These are phyloP conservation scores for Penicillium pancosmium DNA, from an alignment of 495 filamentous ascomycete genomes.

Conservation along the genomic window DNA sequence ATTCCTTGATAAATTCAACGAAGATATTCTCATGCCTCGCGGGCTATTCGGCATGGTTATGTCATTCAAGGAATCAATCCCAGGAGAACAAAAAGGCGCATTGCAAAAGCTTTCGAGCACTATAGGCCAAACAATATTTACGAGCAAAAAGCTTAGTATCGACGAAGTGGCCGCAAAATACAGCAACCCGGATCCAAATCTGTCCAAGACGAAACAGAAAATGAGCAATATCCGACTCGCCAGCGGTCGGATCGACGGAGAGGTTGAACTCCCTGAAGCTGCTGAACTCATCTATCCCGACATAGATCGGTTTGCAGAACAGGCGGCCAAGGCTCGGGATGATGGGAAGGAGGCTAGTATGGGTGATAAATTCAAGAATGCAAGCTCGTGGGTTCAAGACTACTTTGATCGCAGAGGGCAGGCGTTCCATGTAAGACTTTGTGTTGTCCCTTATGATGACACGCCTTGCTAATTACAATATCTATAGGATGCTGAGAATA, in stretches of 20 bases:
- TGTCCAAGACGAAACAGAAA: constrained; percentile 7
- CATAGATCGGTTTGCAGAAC: constrained; percentile 12
- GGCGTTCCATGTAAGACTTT: constrained; percentile 10
- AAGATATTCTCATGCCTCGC: constrained; percentile 56
- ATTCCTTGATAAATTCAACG: constrained; percentile 48
- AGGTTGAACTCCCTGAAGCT: constrained; percentile 16
- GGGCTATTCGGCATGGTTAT: constrained; percentile 59
- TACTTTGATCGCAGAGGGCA: constrained; percentile 16
- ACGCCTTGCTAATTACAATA: not conserved
- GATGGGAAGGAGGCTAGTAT: constrained; percentile 8
- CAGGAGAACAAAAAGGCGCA: constrained; percentile 9
- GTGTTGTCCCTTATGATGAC: too few relatives aligned
- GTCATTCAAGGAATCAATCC: constrained; percentile 26
- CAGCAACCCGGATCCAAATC: constrained; percentile 13
- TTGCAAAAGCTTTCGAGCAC: constrained; percentile 5
- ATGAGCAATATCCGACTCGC: constrained; percentile 12
- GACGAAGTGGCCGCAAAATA: constrained; percentile 10
- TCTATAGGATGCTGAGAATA: constrained; percentile 14
- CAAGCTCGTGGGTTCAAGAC: constrained; percentile 15
- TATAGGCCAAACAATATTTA: constrained; percentile 16
- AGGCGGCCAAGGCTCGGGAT: not conserved
- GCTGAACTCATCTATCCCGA: constrained; percentile 21
- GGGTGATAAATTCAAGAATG: constrained; percentile 7
- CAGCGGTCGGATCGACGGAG: constrained; percentile 10
- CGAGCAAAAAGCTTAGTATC: constrained; percentile 15